These are phyloP conservation scores for Candida anglica DNA, from an alignment of 805 yeast genomes.

Conservation along the genomic window DNA sequence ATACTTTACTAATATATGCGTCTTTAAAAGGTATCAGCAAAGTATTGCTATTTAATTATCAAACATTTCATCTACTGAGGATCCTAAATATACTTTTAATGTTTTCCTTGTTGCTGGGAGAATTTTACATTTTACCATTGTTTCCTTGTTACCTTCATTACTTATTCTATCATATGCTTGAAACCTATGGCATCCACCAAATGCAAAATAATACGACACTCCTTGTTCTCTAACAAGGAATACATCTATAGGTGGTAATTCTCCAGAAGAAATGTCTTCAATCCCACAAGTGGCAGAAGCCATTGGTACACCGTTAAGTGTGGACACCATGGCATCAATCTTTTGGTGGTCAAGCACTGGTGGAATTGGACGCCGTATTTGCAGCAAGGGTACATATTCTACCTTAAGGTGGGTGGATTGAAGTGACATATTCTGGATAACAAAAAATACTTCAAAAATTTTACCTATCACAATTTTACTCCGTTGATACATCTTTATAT, in stretches of 20 bases:
- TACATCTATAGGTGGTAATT: slow-evolving; percentile 81
- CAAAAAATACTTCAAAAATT: no score
- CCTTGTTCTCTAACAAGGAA: slow-evolving; percentile 64
- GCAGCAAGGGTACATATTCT: slow-evolving; percentile 58
- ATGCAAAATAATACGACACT: slow-evolving; percentile 64
- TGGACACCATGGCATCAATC: slow-evolving; percentile 76
- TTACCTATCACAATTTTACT: neutral
- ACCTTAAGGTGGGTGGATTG: slow-evolving; percentile 59
- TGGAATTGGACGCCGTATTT: slow-evolving; percentile 77
- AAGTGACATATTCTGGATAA: slow-evolving; percentile 49
- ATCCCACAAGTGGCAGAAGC: slow-evolving; percentile 59
- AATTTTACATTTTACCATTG: slow-evolving; percentile 63
- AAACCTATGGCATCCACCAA: slow-evolving; percentile 88
- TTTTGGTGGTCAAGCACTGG: slow-evolving; percentile 76
- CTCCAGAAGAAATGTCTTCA: slow-evolving; percentile 51
- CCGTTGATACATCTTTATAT: neutral
- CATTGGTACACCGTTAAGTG: slow-evolving; percentile 59
- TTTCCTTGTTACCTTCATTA: slow-evolving; percentile 27
- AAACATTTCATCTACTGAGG: slow-evolving; percentile 54
- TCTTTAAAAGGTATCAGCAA: neutral
- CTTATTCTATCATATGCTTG: slow-evolving; percentile 71
- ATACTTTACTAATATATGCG: neutral
- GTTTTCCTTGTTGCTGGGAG: slow-evolving; percentile 74
- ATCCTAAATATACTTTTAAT: slow-evolving; percentile 65
- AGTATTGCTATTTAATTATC: slow-evolving; percentile 7